Evolutionary conservation across 768 basidiomycete species (phyloP), one percentile per base, ranked within the genome.

Genomic region (Suillus fuscotomentosus): DNA sequence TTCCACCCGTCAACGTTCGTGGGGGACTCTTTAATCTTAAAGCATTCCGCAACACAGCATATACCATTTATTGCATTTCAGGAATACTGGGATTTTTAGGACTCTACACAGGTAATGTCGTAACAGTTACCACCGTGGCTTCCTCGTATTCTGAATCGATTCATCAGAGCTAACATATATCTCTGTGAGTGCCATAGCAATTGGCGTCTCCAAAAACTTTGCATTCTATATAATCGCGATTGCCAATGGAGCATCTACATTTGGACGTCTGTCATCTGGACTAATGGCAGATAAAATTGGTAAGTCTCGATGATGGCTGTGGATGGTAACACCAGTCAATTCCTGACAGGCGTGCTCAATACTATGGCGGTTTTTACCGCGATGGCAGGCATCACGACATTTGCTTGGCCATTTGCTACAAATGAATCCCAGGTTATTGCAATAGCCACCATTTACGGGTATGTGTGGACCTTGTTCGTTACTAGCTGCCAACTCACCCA

Each of bases 391-490:
- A 73, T 86, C 36, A 69, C 88, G 51, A 90, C 91, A 0, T 87
- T 86, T 67, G 78, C 78, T 4, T 94, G 92, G 93, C 92, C 92
- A 1, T 88, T 85, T 71, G 82, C 83, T 0, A 75, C 70, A 47
- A 80, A 71, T 34, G 68, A 82, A 60, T 77, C 72, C 0, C 76
- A 80, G 0, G 77, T 88, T 36, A 79, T 90, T 3, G 83, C 75
- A 8, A 72, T 92, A 47, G 79, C 85, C 0, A 70, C 90, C 9
- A 66, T 88, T 11, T 92, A 92, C 68, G 91, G 91, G 86, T 90
- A 31, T 42, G 61, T 9, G 82, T 74, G 17, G 15, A 9, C 43
- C 53, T 66, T 42, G 41, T 39, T 27, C 15, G 17, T 27, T 2
- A 48, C 31, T 36, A 31, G 5, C 39, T 43, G 17, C 57, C 39